Evolutionary conservation across 2,329 filamentous ascomycete genomes (phyloP).

Genomic region (Didymella sp.): DNA sequence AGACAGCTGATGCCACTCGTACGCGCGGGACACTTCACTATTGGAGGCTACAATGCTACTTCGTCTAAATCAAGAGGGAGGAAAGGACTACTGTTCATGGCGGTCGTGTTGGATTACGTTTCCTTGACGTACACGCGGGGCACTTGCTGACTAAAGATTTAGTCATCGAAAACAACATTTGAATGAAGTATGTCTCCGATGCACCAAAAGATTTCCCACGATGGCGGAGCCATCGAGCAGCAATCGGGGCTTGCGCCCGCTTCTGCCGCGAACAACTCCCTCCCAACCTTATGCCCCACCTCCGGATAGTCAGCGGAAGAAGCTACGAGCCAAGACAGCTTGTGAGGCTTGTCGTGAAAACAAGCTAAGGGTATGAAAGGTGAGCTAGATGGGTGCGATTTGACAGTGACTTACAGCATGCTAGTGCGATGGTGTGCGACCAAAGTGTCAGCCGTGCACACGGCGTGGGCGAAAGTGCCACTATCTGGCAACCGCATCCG

Average conservation of each 20-base stretch:
- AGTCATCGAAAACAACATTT: too few species aligned
- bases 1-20: too few species aligned
- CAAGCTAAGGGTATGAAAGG: neutral
- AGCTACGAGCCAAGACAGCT: neutral
- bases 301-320: neutral
- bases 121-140: neutral
- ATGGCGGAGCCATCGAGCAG: neutral
- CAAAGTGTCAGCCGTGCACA: neutral
- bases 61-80: too few species aligned
- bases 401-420: neutral
- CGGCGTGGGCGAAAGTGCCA: neutral
- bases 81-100: too few species aligned
- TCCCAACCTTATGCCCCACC: neutral
- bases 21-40: too few species aligned
- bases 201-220: neutral
- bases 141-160: neutral
- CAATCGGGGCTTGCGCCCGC: neutral
- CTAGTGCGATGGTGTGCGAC: neutral
- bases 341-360: neutral
- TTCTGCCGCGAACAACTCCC: neutral
- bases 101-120: too few species aligned
- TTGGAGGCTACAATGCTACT: too few species aligned
- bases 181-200: neutral
- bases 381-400: neutral
- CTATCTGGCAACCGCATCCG: neutral